Conservation (phyloP, 106 monocot genomes). For the Platanthera zijinensis region DNA sequence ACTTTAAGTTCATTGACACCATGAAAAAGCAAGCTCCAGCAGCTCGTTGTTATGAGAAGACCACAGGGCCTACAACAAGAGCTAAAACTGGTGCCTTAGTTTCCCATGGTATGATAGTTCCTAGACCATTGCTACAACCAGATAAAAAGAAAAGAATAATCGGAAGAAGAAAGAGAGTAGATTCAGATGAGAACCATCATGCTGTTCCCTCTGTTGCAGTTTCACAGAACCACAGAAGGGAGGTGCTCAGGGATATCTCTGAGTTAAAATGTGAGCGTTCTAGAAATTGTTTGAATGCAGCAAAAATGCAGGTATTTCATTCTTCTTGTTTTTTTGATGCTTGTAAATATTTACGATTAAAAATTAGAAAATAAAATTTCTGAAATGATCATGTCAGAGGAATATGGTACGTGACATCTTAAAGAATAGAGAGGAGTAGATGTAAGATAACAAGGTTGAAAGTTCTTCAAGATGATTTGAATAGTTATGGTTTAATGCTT, state of each 20-base stretch:
- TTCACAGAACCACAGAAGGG: slow-evolving; percentile 35
- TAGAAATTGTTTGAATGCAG: slow-evolving; percentile 15
- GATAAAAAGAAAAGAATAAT: slow-evolving; percentile 3
- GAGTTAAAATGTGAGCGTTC: slow-evolving; percentile 28
- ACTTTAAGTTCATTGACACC: background rate
- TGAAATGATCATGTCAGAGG: too few relatives aligned
- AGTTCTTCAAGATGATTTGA: too few relatives aligned
- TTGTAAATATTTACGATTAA: background rate
- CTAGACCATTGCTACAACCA: slow-evolving; percentile 1
- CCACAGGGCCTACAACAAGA: slow-evolving; percentile 4
- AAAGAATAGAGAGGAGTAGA: too few relatives aligned
- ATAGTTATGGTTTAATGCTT: too few relatives aligned
- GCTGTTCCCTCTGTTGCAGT: slow-evolving; percentile 10
- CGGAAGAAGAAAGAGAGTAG: slow-evolving; percentile 2
- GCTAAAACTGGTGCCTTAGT: slow-evolving; percentile 1
- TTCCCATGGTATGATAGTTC: background rate
- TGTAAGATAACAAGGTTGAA: too few relatives aligned
- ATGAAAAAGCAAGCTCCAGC: slow-evolving; percentile 3
- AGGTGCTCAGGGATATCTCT: slow-evolving; percentile 38
- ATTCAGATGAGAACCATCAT: background rate
- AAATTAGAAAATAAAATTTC: too few relatives aligned
- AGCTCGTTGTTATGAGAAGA: background rate
- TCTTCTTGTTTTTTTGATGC: background rate
- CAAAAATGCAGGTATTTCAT: slow-evolving; percentile 39
- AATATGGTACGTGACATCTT: too few relatives aligned